Base-by-base conservation (phyloP, 2,329 filamentous ascomycete species). In the Sphaerostilbella broomeana region DNA sequence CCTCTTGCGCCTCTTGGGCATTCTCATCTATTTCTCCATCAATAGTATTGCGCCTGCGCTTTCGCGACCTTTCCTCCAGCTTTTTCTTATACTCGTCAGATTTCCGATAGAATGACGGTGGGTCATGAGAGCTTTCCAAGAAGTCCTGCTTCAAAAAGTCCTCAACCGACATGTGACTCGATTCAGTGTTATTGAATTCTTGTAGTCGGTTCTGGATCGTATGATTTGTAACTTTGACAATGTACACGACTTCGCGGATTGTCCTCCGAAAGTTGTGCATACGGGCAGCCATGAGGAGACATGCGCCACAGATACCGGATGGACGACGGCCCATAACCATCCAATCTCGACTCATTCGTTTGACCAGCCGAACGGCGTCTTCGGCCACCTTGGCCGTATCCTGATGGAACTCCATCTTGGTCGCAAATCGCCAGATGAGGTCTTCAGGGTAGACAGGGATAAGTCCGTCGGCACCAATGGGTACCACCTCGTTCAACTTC, bases 221-320 rank as follows among this genome's bases (percentile, higher is more conserved):
- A 45, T 87, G 77, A 49, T 94, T 94, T 28, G 89, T 94, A 35
- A 97, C 89, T 58, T 95, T 97, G 58, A 95, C 90, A 25, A 95
- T 86, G 58, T 95, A 97, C n/a, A 97, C 90, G 7, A 98, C 85
- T 62, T 98, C 92, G 20, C 88, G 79, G 10, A 94, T 80, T 0
- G 88, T 95, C 13, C 92, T 81, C 30, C 90, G 84, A 58, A 94
- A 98, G 62, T 97, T 97, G 73, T 95, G 94, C 84, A 97, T 97
- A 37, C 92, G 84, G 7, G 92, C 90, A 6, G 92, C 92, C 59
- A 98, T 82, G 45, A 98, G 85, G 33, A 98, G 75, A 50, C 89
- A 94, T 10, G 92, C 92, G 46, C 92, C 92, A 59, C 89, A 95
- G 39, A 97, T 82, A 49, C 92, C 92, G 6, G 90, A 90, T 12